Base-by-base conservation (phyloP, 371 early-diverging fungal genomes). In the Zancudomyces culisetae region DNA sequence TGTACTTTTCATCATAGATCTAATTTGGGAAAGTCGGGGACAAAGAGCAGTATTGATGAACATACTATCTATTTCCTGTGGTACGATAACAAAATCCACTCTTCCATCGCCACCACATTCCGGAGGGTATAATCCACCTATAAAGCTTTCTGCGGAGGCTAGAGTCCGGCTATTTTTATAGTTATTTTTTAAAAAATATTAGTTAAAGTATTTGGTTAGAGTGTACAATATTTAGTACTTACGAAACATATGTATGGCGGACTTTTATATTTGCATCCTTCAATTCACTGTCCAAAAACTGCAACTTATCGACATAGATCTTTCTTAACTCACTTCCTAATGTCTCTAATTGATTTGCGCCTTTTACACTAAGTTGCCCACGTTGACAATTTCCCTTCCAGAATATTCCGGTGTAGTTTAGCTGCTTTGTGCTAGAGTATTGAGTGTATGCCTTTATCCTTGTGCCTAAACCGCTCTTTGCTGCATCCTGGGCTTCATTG, bases 221-320 rank as follows among this genome's bases (percentile, higher is more conserved):
- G n/a, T n/a, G n/a, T n/a, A n/a, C n/a, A n/a, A n/a, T n/a, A n/a
- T n/a, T n/a, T n/a, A n/a, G n/a, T n/a, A n/a, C n/a, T n/a, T n/a
- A n/a, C n/a, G n/a, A n/a, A n/a, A n/a, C n/a, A n/a, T 8, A 10
- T 10, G 66, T 64, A 2, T 51, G 50, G 4, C 61, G 30, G 10
- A 56, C 27, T 8, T 19, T 29, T 8, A 43, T 39, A 20, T 45
- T 60, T 56, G 49, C 59, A 52, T 45, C 46, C 49, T 4, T n/a
- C 12, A 10, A 8, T 8, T 43, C 45, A 43, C 4, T 10, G 24
- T 68, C 57, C 26, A 77, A 51, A 28, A 68, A 61, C 18, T 61
- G 58, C 29, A 71, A 57, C 54, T 74, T 62, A 43, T 73, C 67
- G 10, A 76, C 63, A 40, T 77, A 76, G 39, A 77, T 67, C 13